Conservation (phyloP, 2,329 filamentous ascomycete genomes). For the Davidsoniella neocaledoniae region DNA sequence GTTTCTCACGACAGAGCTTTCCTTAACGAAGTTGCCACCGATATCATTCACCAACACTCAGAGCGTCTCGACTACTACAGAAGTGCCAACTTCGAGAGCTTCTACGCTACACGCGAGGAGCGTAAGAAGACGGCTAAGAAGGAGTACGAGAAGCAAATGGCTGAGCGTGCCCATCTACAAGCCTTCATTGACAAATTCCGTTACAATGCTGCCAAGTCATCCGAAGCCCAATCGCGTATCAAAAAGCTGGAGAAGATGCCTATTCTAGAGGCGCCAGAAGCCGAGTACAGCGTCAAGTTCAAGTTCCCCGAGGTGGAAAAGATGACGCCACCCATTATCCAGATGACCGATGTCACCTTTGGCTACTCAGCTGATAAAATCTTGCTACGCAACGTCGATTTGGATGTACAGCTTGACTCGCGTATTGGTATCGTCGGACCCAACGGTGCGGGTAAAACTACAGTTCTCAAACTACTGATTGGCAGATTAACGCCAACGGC, state of each 20-base stretch:
- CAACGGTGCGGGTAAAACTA: slow-evolving; percentile 97
- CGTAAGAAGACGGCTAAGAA: slow-evolving; percentile 89
- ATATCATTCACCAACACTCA: slow-evolving; percentile 97
- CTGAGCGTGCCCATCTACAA: slow-evolving; percentile 78
- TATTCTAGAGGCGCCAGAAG: slow-evolving; percentile 72
- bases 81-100: slow-evolving; percentile 88
- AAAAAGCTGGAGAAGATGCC: slow-evolving; percentile 99
- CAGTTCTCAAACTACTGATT: slow-evolving; percentile 92
- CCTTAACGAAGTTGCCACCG: slow-evolving; percentile 96
- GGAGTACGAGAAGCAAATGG: slow-evolving; percentile 99
- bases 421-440: slow-evolving; percentile 98
- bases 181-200: slow-evolving; percentile 99
- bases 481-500: slow-evolving; percentile 60
- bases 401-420: slow-evolving; percentile 94
- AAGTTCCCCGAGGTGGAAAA: slow-evolving; percentile 96
- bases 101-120: slow-evolving; percentile 95
- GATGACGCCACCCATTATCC: slow-evolving; percentile 89
- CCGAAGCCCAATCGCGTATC: slow-evolving; percentile 94
- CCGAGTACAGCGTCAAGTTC: slow-evolving; percentile 92
- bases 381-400: slow-evolving; percentile 70
- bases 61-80: slow-evolving; percentile 97
- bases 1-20: slow-evolving; percentile 98
- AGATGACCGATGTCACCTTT: slow-evolving; percentile 87
- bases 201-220: slow-evolving; percentile 97
- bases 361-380: slow-evolving; percentile 69